Percentiles rank a stretch among this genome's conserved stretches.
phyloP scores from a whole-genome alignment of 306 rosid genomes.

The Quercus aquifolioides region DNA sequence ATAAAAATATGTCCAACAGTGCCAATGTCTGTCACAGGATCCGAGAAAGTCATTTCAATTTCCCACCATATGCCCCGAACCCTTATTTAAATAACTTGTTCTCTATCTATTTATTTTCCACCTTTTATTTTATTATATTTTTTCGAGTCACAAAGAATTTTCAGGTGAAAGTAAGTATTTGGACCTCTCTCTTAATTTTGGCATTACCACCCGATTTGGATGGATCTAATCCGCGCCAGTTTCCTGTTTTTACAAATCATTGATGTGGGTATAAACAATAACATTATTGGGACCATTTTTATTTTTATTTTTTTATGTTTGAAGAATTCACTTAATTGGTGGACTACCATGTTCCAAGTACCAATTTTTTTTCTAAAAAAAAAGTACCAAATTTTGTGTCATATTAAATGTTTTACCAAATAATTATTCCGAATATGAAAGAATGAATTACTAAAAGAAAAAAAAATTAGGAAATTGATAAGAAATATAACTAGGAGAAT shows the following conservation, averaged over 20 bases:
- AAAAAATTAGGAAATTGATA: too few species aligned
- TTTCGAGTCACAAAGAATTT: too few species aligned
- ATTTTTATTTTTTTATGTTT: background rate
- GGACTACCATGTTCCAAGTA: too few species aligned
- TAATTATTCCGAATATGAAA: too few species aligned
- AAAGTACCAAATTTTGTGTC: too few species aligned
- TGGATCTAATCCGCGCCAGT: background rate
- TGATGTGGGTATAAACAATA: too few species aligned
- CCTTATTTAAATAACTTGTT: slow-evolving; percentile 11
- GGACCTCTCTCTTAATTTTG: background rate
- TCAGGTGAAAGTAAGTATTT: background rate
- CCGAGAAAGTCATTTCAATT: slow-evolving; percentile 76
- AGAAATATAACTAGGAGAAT: too few species aligned
- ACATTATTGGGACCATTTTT: too few species aligned
- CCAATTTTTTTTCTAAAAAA: too few species aligned
- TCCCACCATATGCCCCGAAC: slow-evolving; percentile 60
- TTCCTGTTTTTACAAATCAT: too few species aligned
- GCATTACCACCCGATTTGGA: background rate
- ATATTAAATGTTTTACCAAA: too few species aligned
- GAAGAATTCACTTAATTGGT: background rate
- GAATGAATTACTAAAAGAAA: too few species aligned
- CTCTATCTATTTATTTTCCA: background rate
- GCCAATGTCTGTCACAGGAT: slow-evolving; percentile 78
- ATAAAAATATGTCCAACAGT: slow-evolving; percentile 49
- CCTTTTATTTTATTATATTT: slow-evolving; percentile 10